Conservation (phyloP, 1,284 basidiomycete species). For the Tremellales sp. region DNA sequence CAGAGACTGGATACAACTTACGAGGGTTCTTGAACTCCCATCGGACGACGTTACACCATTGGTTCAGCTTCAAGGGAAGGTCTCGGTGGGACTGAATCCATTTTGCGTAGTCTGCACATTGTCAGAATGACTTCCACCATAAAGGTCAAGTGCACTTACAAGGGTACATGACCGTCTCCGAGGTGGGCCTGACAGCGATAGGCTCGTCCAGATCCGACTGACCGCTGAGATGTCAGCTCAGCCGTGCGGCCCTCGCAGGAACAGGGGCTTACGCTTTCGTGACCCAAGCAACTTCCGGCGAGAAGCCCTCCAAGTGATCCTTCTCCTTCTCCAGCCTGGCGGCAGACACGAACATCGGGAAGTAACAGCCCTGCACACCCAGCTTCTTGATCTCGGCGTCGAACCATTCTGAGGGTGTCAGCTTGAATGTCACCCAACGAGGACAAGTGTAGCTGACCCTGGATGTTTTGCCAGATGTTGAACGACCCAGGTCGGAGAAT, state of each 20-base stretch:
- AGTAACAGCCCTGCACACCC: conserved; percentile 96
- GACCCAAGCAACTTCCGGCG: conserved; percentile 99
- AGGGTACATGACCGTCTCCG: conserved; percentile 97
- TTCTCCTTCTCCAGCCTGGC: conserved; percentile 95
- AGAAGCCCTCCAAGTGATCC: conserved; percentile 99
- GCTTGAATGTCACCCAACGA: neutral
- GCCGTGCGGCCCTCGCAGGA: neutral
- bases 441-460: conserved; percentile 56
- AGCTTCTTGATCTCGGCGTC: conserved; percentile 86
- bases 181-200: conserved; percentile 96
- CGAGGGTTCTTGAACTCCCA: conserved; percentile 99
- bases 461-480: conserved; percentile 94
- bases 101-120: conserved; percentile 82
- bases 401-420: conserved; percentile 68
- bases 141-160: conserved; percentile 57
- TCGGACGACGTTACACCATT: conserved; percentile 98
- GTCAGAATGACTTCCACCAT: conserved; percentile 9
- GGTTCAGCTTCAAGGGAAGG: conserved; percentile 93
- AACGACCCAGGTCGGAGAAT: conserved; percentile 98
- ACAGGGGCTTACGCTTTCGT: conserved; percentile 73
- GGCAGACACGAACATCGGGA: conserved; percentile 96
- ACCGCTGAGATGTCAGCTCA: conserved; percentile 57
- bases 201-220: conserved; percentile 92
- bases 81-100: conserved; percentile 99
- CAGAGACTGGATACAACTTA: conserved; percentile 35